phyloP scores from a whole-genome alignment of 495 filamentous ascomycete species.

The Darksidea phi region DNA sequence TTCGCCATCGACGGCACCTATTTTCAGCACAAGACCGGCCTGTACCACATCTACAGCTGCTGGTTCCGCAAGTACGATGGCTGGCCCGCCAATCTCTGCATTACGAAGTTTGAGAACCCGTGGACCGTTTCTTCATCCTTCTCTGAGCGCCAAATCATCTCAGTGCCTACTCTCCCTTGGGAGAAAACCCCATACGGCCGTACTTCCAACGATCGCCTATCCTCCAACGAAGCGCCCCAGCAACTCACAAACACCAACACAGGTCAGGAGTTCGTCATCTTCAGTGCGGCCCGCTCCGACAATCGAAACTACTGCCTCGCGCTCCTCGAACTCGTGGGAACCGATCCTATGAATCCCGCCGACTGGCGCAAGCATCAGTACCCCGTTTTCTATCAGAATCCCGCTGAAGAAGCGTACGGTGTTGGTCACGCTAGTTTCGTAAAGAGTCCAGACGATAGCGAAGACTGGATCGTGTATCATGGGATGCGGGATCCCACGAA shows the following conservation, averaged over 20 bases:
- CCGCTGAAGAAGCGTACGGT: slow-evolving; percentile 46
- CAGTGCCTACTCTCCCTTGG: slow-evolving; percentile 48
- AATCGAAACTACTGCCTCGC: slow-evolving; percentile 50
- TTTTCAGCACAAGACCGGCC: slow-evolving; percentile 43
- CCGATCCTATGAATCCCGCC: slow-evolving; percentile 52
- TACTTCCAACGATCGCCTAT: slow-evolving; percentile 44
- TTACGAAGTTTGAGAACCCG: slow-evolving; percentile 50
- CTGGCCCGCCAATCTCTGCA: slow-evolving; percentile 55
- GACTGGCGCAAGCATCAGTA: slow-evolving; percentile 49
- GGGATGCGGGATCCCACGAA: slow-evolving; percentile 45
- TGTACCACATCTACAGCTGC: slow-evolving; percentile 55
- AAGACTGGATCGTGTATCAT: slow-evolving; percentile 54
- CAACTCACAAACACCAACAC: slow-evolving; percentile 51
- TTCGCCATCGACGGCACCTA: slow-evolving; percentile 57
- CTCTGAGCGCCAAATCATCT: slow-evolving; percentile 47
- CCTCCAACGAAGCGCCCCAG: slow-evolving; percentile 52
- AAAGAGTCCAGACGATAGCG: slow-evolving; percentile 48
- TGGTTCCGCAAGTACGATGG: slow-evolving; percentile 49
- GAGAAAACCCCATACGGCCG: slow-evolving; percentile 53
- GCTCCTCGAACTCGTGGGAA: slow-evolving; percentile 48
- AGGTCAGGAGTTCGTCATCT: slow-evolving; percentile 51
- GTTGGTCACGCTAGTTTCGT: slow-evolving; percentile 53
- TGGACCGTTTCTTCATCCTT: slow-evolving; percentile 49
- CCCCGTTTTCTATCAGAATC: slow-evolving; percentile 54
- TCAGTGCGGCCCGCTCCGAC: slow-evolving; percentile 50